These are phyloP conservation scores for Auriscalpium vulgare DNA, from an alignment of 768 basidiomycete species.

Conservation along the genomic window DNA sequence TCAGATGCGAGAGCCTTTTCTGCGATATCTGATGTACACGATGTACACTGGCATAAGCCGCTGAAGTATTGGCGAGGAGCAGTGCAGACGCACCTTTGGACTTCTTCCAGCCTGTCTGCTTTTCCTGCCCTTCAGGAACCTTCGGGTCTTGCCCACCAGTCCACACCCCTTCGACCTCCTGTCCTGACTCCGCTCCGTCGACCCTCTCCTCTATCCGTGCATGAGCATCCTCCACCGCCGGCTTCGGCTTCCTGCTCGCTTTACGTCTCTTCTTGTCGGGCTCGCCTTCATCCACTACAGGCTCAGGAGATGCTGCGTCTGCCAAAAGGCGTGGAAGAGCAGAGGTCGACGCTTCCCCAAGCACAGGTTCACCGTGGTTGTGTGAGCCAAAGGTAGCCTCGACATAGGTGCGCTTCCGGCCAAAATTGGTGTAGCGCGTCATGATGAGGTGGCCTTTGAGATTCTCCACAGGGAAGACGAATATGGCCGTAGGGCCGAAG, in stretches of 20 bases:
- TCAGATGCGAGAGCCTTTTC: slow-evolving; percentile 37
- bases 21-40: slow-evolving; percentile 12
- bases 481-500: no score
- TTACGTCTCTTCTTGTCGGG: slow-evolving; percentile 34
- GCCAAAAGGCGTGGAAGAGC: not conserved
- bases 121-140: slow-evolving; percentile 20
- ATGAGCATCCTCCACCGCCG: not conserved
- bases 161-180: slow-evolving; percentile 17
- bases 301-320: slow-evolving; percentile 2
- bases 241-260: slow-evolving; percentile 35
- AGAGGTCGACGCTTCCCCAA: slow-evolving; percentile 6
- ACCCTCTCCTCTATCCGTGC: slow-evolving; percentile 16
- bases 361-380: slow-evolving; percentile 3
- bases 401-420: slow-evolving; percentile 64
- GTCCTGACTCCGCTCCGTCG: slow-evolving; percentile 1
- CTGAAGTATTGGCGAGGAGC: slow-evolving; percentile 1
- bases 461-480: no score
- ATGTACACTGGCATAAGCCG: not conserved
- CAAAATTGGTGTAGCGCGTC: slow-evolving; percentile 71
- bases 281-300: slow-evolving; percentile 46
- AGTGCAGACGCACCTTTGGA: slow-evolving; percentile 15
- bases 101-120: slow-evolving; percentile 17
- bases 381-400: slow-evolving; percentile 46
- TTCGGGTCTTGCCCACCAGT: slow-evolving; percentile 18
- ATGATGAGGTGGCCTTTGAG: slow-evolving; percentile 25